Evolutionary conservation across 2,329 filamentous ascomycete genomes (phyloP), one percentile per base, ranked within the genome.

Genomic region (Cercospora sp.): DNA sequence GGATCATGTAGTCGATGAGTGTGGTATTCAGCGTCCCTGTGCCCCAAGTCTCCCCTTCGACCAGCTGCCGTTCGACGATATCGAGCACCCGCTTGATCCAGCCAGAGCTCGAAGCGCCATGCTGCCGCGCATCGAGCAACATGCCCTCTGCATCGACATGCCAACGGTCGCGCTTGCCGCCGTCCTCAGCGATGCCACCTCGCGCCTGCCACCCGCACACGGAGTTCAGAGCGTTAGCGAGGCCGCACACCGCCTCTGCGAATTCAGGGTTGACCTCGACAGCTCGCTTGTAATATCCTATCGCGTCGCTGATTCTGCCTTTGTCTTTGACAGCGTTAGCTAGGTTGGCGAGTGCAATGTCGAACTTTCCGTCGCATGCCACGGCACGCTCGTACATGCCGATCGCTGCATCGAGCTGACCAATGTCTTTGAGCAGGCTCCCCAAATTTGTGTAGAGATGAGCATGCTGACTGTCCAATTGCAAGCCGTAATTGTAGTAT

Each of bases 281-380:
- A 45, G 95, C 95, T 71, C 94, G 88, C 75, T 89, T 92, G 82
- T 99, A 99, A 79, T 96, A 98, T 28, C 84, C 82, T 68, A 99
- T 98, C 1, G 95, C 95, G 77, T 99, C 95, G 66, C 89, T 91
- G 72, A 98, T 92, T 53, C 92, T 89, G 2, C 95, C 95, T 74
- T 96, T 93, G 78, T 99, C 95, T 79, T 99, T 99, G 72, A 99
- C 94, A 8, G 95, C 95, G 78, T 99, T 99, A 65, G 95, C 95
- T 24, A 99, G 85, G 76, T 99, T 99, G 3, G 95, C 97, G 65
- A 99, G 83, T 37, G 95, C 95, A 76, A 99, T 99, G 76, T 99
- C 95, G 76, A 99, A 99, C 26, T 89, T 92, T n/a, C 89, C 89
- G 79, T 99, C 95, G 77, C 94, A 98, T 3, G 88, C 86, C 13